phyloP scores from a whole-genome alignment of 805 yeast genomes.

The Candida mattraensis region DNA sequence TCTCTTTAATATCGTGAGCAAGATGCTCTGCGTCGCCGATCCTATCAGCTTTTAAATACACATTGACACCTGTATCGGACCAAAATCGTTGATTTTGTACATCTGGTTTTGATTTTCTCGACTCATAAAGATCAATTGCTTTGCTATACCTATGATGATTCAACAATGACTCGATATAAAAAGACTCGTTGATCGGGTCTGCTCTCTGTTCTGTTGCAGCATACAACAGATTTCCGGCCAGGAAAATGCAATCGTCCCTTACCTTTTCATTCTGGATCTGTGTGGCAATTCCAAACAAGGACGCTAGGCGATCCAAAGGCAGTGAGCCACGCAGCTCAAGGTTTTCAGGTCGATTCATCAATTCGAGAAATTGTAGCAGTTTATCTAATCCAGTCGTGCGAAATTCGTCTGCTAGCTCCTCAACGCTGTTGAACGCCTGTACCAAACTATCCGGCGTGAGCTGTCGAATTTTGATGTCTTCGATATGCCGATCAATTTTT shows the following conservation, averaged over 20 bases:
- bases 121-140: conserved; percentile 39
- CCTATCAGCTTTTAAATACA: conserved; percentile 36
- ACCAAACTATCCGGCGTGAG: conserved; percentile 22
- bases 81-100: conserved; percentile 47
- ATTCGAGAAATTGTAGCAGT: conserved; percentile 25
- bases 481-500: conserved; percentile 12
- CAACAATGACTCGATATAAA: conserved; percentile 46
- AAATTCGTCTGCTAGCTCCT: conserved; percentile 21
- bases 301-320: conserved; percentile 36
- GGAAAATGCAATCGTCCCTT: conserved; percentile 36
- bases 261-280: conserved; percentile 34
- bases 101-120: conserved; percentile 35
- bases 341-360: conserved; percentile 21
- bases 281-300: conserved; percentile 43
- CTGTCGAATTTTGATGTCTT: conserved; percentile 15
- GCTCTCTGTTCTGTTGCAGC: conserved; percentile 40
- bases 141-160: conserved; percentile 32
- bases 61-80: conserved; percentile 48
- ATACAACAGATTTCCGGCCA: conserved; percentile 46
- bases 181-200: conserved; percentile 52
- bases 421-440: conserved; percentile 24
- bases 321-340: conserved; percentile 21
- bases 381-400: conserved; percentile 23
- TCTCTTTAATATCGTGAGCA: conserved; percentile 28
- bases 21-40: conserved; percentile 38